Evolutionary conservation across 2,329 filamentous ascomycete genomes (phyloP).

Genomic region (Colletotrichum noveboracense): DNA sequence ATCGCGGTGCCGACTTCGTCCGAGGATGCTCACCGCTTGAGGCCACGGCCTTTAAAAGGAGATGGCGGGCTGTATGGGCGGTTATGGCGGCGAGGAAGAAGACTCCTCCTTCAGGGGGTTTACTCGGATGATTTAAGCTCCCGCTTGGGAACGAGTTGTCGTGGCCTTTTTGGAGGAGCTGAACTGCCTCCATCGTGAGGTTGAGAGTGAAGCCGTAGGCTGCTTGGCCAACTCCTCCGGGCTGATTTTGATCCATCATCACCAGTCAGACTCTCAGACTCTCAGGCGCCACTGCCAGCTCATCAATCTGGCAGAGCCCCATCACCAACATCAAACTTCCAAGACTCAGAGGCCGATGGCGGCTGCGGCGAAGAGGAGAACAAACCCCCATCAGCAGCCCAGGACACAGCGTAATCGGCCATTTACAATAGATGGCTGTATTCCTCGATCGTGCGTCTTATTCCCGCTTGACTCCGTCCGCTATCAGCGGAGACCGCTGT

Average conservation of each 20-base stretch:
- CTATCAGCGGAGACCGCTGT: constrained; percentile 1
- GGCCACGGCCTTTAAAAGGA: neutral
- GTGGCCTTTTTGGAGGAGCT: neutral
- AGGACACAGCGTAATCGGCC: neutral
- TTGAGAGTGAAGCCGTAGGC: neutral
- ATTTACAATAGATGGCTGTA: neutral
- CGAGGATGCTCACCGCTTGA: neutral
- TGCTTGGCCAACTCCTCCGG: neutral
- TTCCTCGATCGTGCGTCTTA: neutral
- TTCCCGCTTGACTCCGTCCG: neutral
- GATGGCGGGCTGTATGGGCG: neutral
- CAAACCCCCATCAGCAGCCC: neutral
- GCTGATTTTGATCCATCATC: neutral
- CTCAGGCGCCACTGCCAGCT: neutral
- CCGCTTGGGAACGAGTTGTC: neutral
- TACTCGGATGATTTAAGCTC: neutral
- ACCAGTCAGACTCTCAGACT: neutral
- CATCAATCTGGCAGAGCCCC: neutral
- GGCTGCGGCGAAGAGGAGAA: neutral
- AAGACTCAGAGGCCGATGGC: neutral
- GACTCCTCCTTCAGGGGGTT: neutral
- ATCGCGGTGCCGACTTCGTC: neutral
- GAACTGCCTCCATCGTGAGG: neutral
- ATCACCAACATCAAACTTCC: neutral
- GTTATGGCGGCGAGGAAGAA: neutral